Evolutionary conservation across 202 grass and related monocot genomes (phyloP), one percentile per base, ranked within the genome.

Genomic region (Digitaria exilis): DNA sequence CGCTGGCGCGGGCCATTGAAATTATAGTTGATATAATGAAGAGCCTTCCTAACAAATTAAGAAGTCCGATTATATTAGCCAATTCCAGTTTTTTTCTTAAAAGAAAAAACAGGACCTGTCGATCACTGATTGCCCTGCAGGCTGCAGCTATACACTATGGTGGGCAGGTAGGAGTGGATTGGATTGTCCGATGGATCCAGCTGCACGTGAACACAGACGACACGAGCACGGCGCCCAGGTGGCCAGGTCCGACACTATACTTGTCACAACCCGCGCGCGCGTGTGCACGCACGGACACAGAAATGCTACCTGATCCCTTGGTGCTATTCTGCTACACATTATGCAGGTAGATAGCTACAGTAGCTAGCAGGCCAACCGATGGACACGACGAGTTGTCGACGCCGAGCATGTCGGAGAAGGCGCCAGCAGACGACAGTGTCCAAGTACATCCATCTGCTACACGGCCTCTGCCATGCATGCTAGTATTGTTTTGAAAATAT

Each of bases 131-230:
- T 73, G 69, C 16, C 46, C 4, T 73, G n/a, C n/a, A n/a, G n/a
- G n/a, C n/a, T n/a, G 25, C 25, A 22, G 24, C 24, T 28, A 13
- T 18, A 21, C 19, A 21, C 19, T 55, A 19, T n/a, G n/a, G 24
- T 11, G n/a, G 45, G n/a, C 25, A 10, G 73, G 52, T 26, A 41
- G 13, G 12, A 15, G 19, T 2, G 24, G 16, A 5, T 62, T 62
- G 39, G 75, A 63, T 12, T 7, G 15, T 21, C 44, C 28, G 59
- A 80, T 55, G n/a, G 4, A 67, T 80, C 44, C 69, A 79, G 2
- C 63, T 64, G 79, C 85, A 83, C 72, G 73, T 87, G 85, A 82
- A 87, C 34, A 52, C 63, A 5, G 57, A 24, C 32, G 54, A 51
- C 71, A 73, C 9, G 26, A 46, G 1, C 17, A 51, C n/a, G 10